Evolutionary conservation across 73 alveolate genomes (phyloP), one percentile per base, ranked within the genome.

Genomic region (Paramecium tetraurelia): DNA sequence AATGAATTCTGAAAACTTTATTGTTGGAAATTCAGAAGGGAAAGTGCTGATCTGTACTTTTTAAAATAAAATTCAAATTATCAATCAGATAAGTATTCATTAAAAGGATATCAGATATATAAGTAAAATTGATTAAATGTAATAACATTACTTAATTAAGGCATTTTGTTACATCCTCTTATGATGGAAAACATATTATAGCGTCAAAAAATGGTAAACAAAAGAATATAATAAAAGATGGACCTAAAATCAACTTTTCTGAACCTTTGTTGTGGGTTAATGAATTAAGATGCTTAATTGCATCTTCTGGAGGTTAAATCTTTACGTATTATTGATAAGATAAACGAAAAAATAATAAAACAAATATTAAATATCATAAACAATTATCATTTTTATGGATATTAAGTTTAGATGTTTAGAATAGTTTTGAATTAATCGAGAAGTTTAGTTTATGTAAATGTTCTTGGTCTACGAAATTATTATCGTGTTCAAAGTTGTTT

Each of bases 201-300:
- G 9, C 11, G 7, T 8, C 24, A 10, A 2, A 3, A 38, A 11
- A 18, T 44, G 70, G 43, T 1, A 1, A 24, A 0, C 3, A 1
- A 80, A 44, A 24, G 57, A 43, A 48, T 4, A 7, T 7, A 27
- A 31, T 63, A 6, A 4, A 53, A 53, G 31, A 80, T 4, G 90
- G 90, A 20, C 72, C 90, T 43, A 11, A 46, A 80, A 2, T 0
- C 5, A 14, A 80, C 31, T 44, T 80, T 41, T n/a, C 76, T 11
- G 90, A 80, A 16, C 76, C 90, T 2, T 14, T 80, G 14, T 43
- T 80, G 2, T 80, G 76, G 90, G 75, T 8, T 80, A 18, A 35
- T 4, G 33, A 80, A 1, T 53, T 53, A 53, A 4, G 21, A 2
- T n/a, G 90, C 48, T 80, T 80, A 40, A 20, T 80, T 11, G 44